These are phyloP conservation scores for Hemisphaericaspora xylofermentans DNA, from an alignment of 1,139 yeast genomes.

Conservation along the genomic window DNA sequence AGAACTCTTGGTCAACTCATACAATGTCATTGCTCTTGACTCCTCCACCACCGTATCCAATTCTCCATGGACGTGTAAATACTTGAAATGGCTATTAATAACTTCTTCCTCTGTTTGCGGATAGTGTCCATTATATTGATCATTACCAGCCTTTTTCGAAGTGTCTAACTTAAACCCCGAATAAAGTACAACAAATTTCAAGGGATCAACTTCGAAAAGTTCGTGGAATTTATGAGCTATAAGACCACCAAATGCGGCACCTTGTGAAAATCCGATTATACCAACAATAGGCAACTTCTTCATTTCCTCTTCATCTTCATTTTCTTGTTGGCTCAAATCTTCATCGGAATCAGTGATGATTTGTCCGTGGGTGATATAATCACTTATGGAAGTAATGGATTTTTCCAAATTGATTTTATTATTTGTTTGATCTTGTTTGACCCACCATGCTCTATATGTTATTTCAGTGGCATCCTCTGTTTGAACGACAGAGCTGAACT, in stretches of 20 bases:
- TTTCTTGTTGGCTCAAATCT: conserved; percentile 20
- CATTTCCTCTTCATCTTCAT: conserved; percentile 23
- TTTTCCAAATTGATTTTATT: conserved; percentile 26
- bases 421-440: conserved; percentile 23
- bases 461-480: conserved; percentile 22
- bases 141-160: conserved; percentile 31
- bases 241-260: conserved; percentile 52
- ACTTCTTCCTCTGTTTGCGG: conserved; percentile 22
- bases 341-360: conserved; percentile 31
- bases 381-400: conserved; percentile 30
- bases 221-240: conserved; percentile 32
- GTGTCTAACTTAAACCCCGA: conserved; percentile 74
- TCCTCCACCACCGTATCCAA: conserved; percentile 88
- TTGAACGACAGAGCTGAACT: conserved; percentile 27
- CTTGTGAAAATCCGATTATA: conserved; percentile 46
- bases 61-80: conserved; percentile 81
- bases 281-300: conserved; percentile 38
- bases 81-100: conserved; percentile 23
- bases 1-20: conserved; percentile 48
- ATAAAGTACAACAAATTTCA: conserved; percentile 72
- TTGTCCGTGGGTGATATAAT: conserved; percentile 32
- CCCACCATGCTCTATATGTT: conserved; percentile 41
- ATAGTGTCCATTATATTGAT: conserved; percentile 30
- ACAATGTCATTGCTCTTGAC: conserved; percentile 59
- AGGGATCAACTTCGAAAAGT: conserved; percentile 30